These are phyloP conservation scores for Teratosphaeria zuluensis DNA, from an alignment of 2,329 filamentous ascomycete species.

Conservation along the genomic window DNA sequence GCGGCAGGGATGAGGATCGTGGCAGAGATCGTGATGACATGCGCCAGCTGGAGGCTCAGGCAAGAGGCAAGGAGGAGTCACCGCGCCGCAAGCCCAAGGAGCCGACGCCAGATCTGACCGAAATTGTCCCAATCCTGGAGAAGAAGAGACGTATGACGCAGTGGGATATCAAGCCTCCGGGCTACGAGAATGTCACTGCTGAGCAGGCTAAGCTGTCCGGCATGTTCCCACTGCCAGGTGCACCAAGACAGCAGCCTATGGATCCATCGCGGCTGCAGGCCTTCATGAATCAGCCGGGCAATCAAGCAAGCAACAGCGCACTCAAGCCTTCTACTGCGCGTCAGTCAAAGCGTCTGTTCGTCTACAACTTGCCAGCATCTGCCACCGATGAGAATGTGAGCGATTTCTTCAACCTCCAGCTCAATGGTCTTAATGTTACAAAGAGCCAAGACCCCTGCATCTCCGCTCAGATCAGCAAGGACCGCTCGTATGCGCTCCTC, in stretches of 20 bases:
- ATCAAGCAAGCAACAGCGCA: constrained; percentile 60
- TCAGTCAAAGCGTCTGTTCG: constrained; percentile 84
- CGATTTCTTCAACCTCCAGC: constrained; percentile 88
- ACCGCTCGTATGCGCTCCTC: constrained; percentile 70
- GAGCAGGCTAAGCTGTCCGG: constrained; percentile 97
- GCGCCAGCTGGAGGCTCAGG: constrained; percentile 24
- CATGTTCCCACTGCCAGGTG: constrained; percentile 97
- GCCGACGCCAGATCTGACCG: constrained; percentile 87
- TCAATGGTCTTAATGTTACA: constrained; percentile 92
- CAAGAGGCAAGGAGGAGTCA: constrained; percentile 59
- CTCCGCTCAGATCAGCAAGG: constrained; percentile 69
- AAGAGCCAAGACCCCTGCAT: constrained; percentile 76
- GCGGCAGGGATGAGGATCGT: constrained; percentile 22
- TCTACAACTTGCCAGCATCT: constrained; percentile 67
- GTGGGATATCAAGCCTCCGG: constrained; percentile 98
- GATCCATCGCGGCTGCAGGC: constrained; percentile 88
- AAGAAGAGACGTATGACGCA: constrained; percentile 90
- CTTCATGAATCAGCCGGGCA: constrained; percentile 84
- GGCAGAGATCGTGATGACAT: constrained; percentile 27
- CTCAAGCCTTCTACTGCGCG: constrained; percentile 88
- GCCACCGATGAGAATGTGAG: constrained; percentile 67
- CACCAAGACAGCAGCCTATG: constrained; percentile 89
- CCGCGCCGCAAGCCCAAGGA: constrained; percentile 85
- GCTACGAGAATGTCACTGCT: constrained; percentile 95
- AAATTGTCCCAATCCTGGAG: constrained; percentile 70